Conservation (phyloP, 768 basidiomycete genomes). For the Obba rivulosa region DNA sequence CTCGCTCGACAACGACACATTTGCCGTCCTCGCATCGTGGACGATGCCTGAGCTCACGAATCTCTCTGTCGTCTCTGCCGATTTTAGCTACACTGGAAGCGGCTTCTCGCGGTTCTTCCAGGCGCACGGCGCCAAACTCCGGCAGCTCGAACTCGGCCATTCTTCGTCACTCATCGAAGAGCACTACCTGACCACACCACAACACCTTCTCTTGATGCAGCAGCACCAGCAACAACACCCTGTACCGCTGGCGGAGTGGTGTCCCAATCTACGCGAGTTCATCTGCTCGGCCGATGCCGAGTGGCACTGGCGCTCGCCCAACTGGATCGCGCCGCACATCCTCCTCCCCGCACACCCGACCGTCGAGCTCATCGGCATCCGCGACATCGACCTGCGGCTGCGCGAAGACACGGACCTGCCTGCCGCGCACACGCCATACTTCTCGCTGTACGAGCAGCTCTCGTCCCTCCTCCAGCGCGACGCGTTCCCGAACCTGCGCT, state of each 20-base stretch:
- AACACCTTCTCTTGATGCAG: conserved; percentile 16
- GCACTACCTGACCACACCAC: conserved; percentile 50
- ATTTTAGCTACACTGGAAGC: conserved; percentile 62
- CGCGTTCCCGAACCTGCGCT: conserved; percentile 58
- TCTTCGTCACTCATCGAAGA: conserved; percentile 63
- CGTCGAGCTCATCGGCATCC: conserved; percentile 63
- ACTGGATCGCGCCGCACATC: conserved; percentile 78
- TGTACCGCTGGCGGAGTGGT: conserved; percentile 59
- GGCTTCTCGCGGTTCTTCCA: conserved; percentile 66
- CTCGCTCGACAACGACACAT: conserved; percentile 67
- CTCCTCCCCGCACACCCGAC: conserved; percentile 59
- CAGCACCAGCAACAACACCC: conserved; percentile 14
- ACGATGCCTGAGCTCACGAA: conserved; percentile 56
- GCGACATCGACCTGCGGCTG: conserved; percentile 63
- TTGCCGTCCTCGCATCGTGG: conserved; percentile 62
- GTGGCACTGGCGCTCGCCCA: conserved; percentile 76
- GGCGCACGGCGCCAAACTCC: conserved; percentile 55
- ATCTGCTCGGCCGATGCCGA: conserved; percentile 74
- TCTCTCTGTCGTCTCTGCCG: conserved; percentile 63
- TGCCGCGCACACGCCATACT: conserved; percentile 45
- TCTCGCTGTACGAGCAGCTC: conserved; percentile 62
- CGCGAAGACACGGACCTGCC: conserved; percentile 31
- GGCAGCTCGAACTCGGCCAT: conserved; percentile 69
- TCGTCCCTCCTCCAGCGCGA: conserved; percentile 48
- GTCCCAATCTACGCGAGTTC: conserved; percentile 63